Percentiles rank a stretch among this genome's conserved stretches.
Conservation (phyloP, 352 stramenopile species). For the Stephanocyclus meneghinianus region DNA sequence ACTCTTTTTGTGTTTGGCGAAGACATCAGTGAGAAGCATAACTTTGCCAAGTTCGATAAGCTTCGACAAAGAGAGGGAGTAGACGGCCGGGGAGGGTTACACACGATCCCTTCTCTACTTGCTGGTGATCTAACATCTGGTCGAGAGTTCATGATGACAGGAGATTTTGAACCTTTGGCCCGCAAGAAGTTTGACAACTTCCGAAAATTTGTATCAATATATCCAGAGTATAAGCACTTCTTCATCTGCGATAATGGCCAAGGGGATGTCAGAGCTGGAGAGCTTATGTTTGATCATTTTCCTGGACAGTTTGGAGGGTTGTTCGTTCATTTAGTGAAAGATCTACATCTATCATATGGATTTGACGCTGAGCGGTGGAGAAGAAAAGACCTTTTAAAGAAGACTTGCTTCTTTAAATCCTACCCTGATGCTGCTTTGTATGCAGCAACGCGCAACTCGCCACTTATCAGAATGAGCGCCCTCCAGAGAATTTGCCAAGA, state of each 20-base stretch:
- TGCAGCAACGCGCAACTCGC: constrained; percentile 68
- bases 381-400: constrained; percentile 67
- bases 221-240: constrained; percentile 97
- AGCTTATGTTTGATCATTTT: constrained; percentile 82
- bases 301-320: constrained; percentile 73
- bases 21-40: constrained; percentile 96
- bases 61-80: constrained; percentile 77
- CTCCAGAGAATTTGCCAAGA: constrained; percentile 76
- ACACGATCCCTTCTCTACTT: constrained; percentile 93
- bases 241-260: constrained; percentile 98
- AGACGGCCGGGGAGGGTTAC: constrained; percentile 87
- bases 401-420: constrained; percentile 77
- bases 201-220: constrained; percentile 93
- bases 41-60: constrained; percentile 94
- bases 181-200: constrained; percentile 95
- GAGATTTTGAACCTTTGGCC: constrained; percentile 94
- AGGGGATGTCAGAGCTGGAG: constrained; percentile 77
- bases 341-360: constrained; percentile 69
- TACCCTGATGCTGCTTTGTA: constrained; percentile 80
- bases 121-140: constrained; percentile 92
- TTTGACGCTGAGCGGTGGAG: constrained; percentile 71
- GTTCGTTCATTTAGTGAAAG: constrained; percentile 80
- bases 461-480: constrained; percentile 75
- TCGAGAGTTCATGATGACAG: constrained; percentile 92
- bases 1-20: not conserved